Conservation (phyloP, 2,329 filamentous ascomycete genomes). For the Cordyceps javanica region DNA sequence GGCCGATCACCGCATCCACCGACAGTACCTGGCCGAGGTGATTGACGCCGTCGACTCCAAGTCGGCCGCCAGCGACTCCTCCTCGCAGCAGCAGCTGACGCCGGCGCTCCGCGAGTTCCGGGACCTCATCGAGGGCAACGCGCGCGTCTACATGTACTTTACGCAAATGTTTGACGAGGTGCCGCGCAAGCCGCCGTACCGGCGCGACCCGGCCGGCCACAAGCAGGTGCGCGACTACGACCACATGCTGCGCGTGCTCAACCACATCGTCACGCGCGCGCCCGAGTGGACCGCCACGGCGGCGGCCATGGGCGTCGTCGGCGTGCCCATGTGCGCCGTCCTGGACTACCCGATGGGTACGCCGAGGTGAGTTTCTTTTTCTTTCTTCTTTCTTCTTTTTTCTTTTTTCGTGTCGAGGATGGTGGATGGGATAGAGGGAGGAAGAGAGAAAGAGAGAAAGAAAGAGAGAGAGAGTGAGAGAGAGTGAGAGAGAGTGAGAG, state of each 20-base stretch:
- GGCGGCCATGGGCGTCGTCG: constrained; percentile 19
- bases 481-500: not conserved
- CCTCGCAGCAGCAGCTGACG: no score
- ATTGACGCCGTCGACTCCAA: constrained; percentile 42
- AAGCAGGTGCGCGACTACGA: constrained; percentile 59
- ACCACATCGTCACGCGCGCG: constrained; percentile 48
- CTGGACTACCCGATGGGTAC: constrained; percentile 48
- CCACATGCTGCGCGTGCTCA: constrained; percentile 61
- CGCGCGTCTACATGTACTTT: constrained; percentile 62
- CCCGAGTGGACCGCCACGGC: constrained; percentile 49
- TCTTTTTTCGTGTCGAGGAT: no score
- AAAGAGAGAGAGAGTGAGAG: not conserved
- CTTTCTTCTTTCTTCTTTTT: not conserved
- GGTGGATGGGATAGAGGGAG: no score
- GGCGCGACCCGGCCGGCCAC: constrained; percentile 53
- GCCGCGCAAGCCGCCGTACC: constrained; percentile 54
- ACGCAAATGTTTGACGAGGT: constrained; percentile 63
- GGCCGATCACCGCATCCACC: constrained; percentile 54
- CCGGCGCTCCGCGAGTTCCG: constrained; percentile 61
- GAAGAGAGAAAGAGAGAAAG: not conserved
- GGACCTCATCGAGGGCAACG: constrained; percentile 56
- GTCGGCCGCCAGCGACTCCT: constrained; percentile 31
- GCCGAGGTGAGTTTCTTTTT: constrained; percentile 31
- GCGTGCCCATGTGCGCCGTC: constrained; percentile 11
- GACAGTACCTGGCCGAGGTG: constrained; percentile 54